Conservation (phyloP, 2,329 filamentous ascomycete species). For the Neofusicoccum umdonicola region DNA sequence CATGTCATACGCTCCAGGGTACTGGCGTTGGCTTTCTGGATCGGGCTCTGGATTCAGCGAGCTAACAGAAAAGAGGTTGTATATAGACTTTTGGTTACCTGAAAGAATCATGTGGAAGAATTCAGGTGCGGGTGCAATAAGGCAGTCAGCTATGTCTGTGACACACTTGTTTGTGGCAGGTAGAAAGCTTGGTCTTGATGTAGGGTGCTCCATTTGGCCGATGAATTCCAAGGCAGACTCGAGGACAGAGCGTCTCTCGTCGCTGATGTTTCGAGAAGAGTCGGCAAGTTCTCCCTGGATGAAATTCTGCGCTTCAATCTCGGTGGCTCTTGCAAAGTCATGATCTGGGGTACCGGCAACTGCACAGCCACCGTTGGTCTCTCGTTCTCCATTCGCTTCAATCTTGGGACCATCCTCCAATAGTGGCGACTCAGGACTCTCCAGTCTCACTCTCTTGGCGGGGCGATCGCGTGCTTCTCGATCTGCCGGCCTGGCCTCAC, state of each 20-base stretch:
- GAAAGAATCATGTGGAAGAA: slow-evolving; percentile 6
- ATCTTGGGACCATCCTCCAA: not conserved
- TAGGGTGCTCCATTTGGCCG: slow-evolving; percentile 9
- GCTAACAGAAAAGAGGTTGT: too few relatives aligned
- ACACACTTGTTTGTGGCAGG: not conserved
- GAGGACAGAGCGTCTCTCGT: slow-evolving; percentile 6
- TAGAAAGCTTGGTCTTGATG: not conserved
- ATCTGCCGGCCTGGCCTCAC: not conserved
- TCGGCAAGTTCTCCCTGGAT: slow-evolving; percentile 14
- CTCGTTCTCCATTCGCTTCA: not conserved
- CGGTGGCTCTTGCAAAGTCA: not conserved
- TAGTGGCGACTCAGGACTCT: not conserved
- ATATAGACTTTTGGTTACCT: not conserved
- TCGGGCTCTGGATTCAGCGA: not conserved
- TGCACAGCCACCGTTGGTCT: not conserved
- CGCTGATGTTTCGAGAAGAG: not conserved
- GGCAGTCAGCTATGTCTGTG: not conserved
- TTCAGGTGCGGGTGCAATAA: not conserved
- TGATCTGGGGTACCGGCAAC: not conserved
- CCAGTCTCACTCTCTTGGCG: slow-evolving; percentile 3
- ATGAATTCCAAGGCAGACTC: slow-evolving; percentile 8
- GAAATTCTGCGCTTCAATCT: slow-evolving; percentile 5
- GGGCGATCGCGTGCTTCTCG: not conserved
- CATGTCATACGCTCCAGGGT: not conserved
- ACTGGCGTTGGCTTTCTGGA: not conserved